Percentiles rank a stretch among this genome's conserved stretches.
phyloP scores from a whole-genome alignment of 192 early-diverging fungal genomes.

The Chytriomyces sp. region DNA sequence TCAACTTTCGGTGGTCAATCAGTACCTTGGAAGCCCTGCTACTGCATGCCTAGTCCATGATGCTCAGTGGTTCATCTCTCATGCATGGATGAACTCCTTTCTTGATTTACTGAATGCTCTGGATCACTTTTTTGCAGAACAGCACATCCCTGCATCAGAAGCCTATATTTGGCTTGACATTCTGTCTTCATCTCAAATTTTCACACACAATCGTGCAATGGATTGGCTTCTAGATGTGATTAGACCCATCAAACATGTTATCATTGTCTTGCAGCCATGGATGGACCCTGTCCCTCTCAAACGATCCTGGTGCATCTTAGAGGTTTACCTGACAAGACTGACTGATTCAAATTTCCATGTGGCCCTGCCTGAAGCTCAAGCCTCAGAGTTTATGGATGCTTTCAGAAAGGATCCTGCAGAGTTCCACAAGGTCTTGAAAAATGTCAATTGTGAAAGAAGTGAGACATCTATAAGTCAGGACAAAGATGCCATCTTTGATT shows the following conservation, averaged over 20 bases:
- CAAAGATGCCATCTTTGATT: background rate
- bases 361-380: background rate
- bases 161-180: too few relatives aligned
- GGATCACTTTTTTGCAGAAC: too few relatives aligned
- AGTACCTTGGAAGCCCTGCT: too few relatives aligned
- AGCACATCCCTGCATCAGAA: too few relatives aligned
- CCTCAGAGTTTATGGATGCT: background rate
- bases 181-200: too few relatives aligned
- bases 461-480: background rate
- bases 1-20: too few relatives aligned
- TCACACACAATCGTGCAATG: too few relatives aligned
- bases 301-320: conserved; percentile 43
- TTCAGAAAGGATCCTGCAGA: background rate
- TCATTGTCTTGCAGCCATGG: conserved; percentile 40
- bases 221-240: too few relatives aligned
- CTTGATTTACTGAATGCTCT: too few relatives aligned
- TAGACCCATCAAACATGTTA: conserved; percentile 23
- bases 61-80: too few relatives aligned
- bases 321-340: conserved; percentile 21
- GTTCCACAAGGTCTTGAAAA: background rate
- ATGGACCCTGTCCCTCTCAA: conserved; percentile 30
- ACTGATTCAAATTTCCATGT: background rate
- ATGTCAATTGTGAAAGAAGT: background rate
- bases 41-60: too few relatives aligned
- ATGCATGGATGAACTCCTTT: too few relatives aligned